Evolutionary conservation across 2,329 filamentous ascomycete genomes (phyloP), one percentile per base, ranked within the genome.

Genomic region (Nemania abortiva): DNA sequence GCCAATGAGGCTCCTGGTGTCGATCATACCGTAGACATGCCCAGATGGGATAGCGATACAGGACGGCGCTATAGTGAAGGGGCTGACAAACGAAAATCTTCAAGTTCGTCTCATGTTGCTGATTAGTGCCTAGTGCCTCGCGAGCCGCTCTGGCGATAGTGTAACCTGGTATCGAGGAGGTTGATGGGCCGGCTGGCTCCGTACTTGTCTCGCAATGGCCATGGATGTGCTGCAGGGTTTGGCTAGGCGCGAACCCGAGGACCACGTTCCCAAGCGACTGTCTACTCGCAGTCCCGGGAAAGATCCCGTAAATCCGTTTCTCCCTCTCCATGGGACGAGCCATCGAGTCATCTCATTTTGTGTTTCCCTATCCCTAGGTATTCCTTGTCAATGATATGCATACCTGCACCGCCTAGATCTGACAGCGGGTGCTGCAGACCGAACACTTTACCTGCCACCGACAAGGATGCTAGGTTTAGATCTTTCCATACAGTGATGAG

Each of bases 1-100:
- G 65, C 72, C 71, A 65, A 49, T 59, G 68, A 75, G 42, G 68
- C 66, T 67, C 74, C 73, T 72, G 74, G 70, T 55, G 75, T 57
- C 70, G 74, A 76, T 76, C 75, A 75, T 73, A 74, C 71, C 65
- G 55, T 6, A n/a, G 15, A 49, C 3, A 50, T 18, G 31, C 20
- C 20, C 63, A 42, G 57, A 31, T 55, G 20, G 31, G 52, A 63
- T 56, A 45, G 29, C n/a, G 15, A 66, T 60, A 57, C 63, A 58
- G 66, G 63, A 66, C 69, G 37, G 50, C n/a, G 52, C 34, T 42
- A 49, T 59, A 47, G 42, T 27, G 24, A 27, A 27, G 42, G 42
- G 39, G 62, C 39, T 61, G 29, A 49, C 62, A 55, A 65, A 64
- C 59, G 66, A 54, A 65, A 57, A 66, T 60, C 53, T 42, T 37